Percentiles rank a stretch among this genome's conserved stretches.
These are phyloP conservation scores for Polytrichum commune DNA, from an alignment of 225 moss, liverwort and hornwort species.

Conservation along the genomic window DNA sequence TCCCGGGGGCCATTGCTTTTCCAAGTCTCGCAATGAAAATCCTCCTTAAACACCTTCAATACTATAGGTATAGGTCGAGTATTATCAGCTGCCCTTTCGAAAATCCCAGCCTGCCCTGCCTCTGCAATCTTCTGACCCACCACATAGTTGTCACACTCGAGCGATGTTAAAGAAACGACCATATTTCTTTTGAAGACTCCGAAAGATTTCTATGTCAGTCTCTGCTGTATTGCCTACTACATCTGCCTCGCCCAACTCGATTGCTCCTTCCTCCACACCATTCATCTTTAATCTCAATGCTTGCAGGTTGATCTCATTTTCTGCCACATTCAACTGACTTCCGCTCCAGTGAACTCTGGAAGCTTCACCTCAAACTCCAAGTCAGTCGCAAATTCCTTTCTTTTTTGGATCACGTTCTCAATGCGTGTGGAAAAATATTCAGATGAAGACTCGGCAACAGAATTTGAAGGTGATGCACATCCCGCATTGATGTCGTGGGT, in stretches of 20 bases:
- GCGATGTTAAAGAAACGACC: constrained; percentile 14
- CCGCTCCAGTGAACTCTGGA: constrained; percentile 24
- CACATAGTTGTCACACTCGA: not conserved
- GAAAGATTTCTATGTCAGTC: constrained; percentile 12
- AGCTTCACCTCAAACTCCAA: constrained; percentile 18
- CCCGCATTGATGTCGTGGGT: no score
- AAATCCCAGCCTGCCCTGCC: constrained; percentile 27
- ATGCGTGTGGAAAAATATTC: constrained; percentile 18
- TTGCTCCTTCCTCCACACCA: no score
- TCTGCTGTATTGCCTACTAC: not conserved
- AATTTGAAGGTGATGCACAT: no score
- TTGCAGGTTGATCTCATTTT: no score
- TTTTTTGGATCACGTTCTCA: constrained; percentile 13
- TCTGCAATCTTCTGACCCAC: constrained; percentile 23
- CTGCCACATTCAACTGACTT: not conserved
- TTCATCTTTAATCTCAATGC: no score
- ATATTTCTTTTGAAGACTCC: constrained; percentile 15
- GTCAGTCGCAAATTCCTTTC: constrained; percentile 12
- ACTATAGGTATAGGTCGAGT: constrained; percentile 4
- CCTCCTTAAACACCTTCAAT: constrained; percentile 16
- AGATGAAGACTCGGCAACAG: constrained; percentile 2
- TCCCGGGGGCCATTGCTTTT: constrained; percentile 22
- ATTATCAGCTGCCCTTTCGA: not conserved
- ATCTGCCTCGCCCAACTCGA: not conserved
- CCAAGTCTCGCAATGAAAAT: constrained; percentile 7